Conservation (phyloP, 2,329 filamentous ascomycete species). For the Byssochlamys sp. region DNA sequence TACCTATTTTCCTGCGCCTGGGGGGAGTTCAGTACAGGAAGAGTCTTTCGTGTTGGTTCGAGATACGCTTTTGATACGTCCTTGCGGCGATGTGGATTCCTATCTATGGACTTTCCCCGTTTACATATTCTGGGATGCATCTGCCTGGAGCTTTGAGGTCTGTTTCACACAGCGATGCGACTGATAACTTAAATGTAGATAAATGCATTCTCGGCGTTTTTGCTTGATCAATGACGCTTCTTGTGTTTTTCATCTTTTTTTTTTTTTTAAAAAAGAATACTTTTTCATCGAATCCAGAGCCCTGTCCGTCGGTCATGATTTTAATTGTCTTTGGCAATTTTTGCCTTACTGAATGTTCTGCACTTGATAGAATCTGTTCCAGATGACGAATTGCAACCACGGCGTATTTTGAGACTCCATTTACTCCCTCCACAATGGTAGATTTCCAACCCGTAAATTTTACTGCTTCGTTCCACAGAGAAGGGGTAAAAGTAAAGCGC, state of each 20-base stretch:
- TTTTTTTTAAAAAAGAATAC: conserved; percentile 1
- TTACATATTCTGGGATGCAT: conserved; percentile 10
- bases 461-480: no score
- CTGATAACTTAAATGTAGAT: conserved; percentile 30
- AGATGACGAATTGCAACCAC: no score
- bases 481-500: no score
- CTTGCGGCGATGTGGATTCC: conserved; percentile 14
- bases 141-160: conserved; percentile 15
- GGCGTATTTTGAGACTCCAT: no score
- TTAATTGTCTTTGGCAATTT: not conserved
- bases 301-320: not conserved
- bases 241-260: conserved; percentile 1
- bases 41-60: conserved; percentile 11
- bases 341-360: no score
- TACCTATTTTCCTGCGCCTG: conserved; percentile 7
- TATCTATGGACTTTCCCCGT: conserved; percentile 13
- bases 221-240: not conserved
- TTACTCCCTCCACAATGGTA: no score
- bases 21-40: conserved; percentile 6
- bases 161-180: conserved; percentile 24
- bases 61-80: conserved; percentile 19
- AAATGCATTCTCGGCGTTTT: conserved; percentile 32
- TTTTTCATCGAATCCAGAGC: not conserved
- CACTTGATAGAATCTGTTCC: no score
- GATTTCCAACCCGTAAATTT: no score